A percentile compares a stretch with the other conserved stretches of the same genome.
phyloP scores from a whole-genome alignment of 2,329 filamentous ascomycete species.

The Xylaria sp. region DNA sequence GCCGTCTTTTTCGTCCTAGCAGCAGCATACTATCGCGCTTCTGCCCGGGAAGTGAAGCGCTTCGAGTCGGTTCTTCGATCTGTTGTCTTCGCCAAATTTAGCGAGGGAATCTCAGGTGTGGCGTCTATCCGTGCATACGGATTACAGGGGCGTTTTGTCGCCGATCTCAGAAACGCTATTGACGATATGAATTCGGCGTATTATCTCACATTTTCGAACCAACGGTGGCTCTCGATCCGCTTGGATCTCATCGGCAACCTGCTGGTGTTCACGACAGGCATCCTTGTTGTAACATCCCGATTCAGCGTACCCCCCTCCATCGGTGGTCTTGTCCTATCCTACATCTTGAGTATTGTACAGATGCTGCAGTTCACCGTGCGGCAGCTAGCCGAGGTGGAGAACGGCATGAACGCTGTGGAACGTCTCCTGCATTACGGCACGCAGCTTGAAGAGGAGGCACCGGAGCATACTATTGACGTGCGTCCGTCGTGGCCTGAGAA shows the following conservation, averaged over 20 bases:
- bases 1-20: slow-evolving; percentile 80
- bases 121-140: slow-evolving; percentile 91
- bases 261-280: slow-evolving; percentile 85
- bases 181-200: slow-evolving; percentile 95
- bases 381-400: slow-evolving; percentile 93
- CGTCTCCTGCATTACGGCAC: slow-evolving; percentile 89
- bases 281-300: slow-evolving; percentile 88
- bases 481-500: slow-evolving; percentile 81
- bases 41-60: slow-evolving; percentile 91
- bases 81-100: slow-evolving; percentile 86
- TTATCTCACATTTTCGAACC: slow-evolving; percentile 93
- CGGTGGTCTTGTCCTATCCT: slow-evolving; percentile 85
- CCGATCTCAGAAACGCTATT: slow-evolving; percentile 72
- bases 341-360: slow-evolving; percentile 90
- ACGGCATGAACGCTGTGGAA: slow-evolving; percentile 97
- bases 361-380: slow-evolving; percentile 96
- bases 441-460: slow-evolving; percentile 86
- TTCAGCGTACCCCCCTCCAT: slow-evolving; percentile 86
- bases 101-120: slow-evolving; percentile 83
- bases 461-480: slow-evolving; percentile 76
- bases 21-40: slow-evolving; percentile 85
- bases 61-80: slow-evolving; percentile 90
- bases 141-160: slow-evolving; percentile 74
- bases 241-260: slow-evolving; percentile 83
- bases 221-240: slow-evolving; percentile 87